Conservation (phyloP, 2,329 filamentous ascomycete species). For the Blastomyces silverae region DNA sequence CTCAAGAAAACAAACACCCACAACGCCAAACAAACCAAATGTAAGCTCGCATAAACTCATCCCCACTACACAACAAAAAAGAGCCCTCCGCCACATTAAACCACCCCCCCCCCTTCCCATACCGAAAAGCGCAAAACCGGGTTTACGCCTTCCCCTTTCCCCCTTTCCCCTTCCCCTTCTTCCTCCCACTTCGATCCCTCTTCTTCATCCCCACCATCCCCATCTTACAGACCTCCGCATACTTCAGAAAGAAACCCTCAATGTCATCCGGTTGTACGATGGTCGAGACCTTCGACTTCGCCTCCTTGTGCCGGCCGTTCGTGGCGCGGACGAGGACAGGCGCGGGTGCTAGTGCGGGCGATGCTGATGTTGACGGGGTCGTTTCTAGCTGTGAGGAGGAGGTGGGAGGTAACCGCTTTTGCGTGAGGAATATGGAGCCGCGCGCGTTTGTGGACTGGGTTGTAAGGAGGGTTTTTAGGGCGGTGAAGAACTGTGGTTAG, state of each 20-base stretch:
- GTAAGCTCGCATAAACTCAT: slow-evolving; percentile 1
- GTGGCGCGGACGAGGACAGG: slow-evolving; percentile 77
- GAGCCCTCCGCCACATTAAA: background rate
- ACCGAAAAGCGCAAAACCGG: slow-evolving; percentile 50
- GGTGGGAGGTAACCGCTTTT: slow-evolving; percentile 33
- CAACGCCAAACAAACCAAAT: slow-evolving; percentile 6
- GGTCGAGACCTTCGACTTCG: slow-evolving; percentile 73
- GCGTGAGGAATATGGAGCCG: slow-evolving; percentile 42
- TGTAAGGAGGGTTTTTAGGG: slow-evolving; percentile 36
- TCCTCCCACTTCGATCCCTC: slow-evolving; percentile 79
- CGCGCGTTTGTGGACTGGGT: slow-evolving; percentile 36
- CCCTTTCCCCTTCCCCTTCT: slow-evolving; percentile 70
- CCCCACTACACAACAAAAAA: background rate
- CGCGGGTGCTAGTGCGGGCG: slow-evolving; percentile 46
- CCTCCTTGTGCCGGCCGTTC: slow-evolving; percentile 63
- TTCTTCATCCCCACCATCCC: slow-evolving; percentile 90
- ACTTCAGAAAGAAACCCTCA: slow-evolving; percentile 72
- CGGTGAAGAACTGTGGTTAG: slow-evolving; percentile 38
- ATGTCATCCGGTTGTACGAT: slow-evolving; percentile 69
- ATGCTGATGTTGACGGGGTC: slow-evolving; percentile 43
- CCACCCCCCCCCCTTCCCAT: too few species aligned
- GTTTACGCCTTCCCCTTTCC: slow-evolving; percentile 35
- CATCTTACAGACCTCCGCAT: slow-evolving; percentile 83
- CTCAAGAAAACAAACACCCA: background rate
- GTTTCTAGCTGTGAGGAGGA: slow-evolving; percentile 40